phyloP scores from a whole-genome alignment of 805 yeast species.

The Priceomyces castillae region DNA sequence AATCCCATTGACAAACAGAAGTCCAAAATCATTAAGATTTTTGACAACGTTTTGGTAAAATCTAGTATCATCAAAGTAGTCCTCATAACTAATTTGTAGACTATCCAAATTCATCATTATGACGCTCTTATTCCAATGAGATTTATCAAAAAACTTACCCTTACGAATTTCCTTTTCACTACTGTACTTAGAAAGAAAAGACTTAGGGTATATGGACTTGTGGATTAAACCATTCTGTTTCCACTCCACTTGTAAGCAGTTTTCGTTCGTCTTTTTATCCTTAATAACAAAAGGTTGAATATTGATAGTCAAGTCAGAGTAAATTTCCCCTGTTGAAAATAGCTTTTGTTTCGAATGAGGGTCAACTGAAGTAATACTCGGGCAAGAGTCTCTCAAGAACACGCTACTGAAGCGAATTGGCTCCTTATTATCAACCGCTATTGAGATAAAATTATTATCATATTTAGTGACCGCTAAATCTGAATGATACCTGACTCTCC shows the following conservation, averaged over 20 bases:
- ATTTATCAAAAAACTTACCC: conserved; percentile 35
- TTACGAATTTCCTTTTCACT: conserved; percentile 27
- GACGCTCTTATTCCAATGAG: conserved; percentile 38
- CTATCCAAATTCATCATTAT: conserved; percentile 18
- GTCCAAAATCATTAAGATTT: conserved; percentile 54
- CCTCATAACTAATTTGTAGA: conserved; percentile 32
- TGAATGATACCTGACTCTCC: neutral
- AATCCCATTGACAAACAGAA: conserved; percentile 51
- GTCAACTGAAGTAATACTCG: conserved; percentile 49
- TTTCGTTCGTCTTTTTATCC: conserved; percentile 18
- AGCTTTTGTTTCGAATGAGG: conserved; percentile 55
- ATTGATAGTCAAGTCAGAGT: conserved; percentile 33
- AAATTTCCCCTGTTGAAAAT: conserved; percentile 56
- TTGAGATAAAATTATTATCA: conserved; percentile 23
- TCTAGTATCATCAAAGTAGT: conserved; percentile 32
- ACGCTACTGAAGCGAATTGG: conserved; percentile 44
- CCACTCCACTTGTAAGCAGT: conserved; percentile 42
- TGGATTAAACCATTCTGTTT: conserved; percentile 21
- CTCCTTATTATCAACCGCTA: conserved; percentile 17
- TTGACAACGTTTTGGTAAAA: conserved; percentile 39
- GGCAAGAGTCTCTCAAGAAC: conserved; percentile 67
- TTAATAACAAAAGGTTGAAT: conserved; percentile 31
- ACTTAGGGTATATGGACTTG: conserved; percentile 38
- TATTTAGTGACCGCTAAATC: conserved; percentile 11
- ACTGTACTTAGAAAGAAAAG: conserved; percentile 47